phyloP scores from a whole-genome alignment of 2,329 filamentous ascomycete species.

The Amylocarpus encephaloides region DNA sequence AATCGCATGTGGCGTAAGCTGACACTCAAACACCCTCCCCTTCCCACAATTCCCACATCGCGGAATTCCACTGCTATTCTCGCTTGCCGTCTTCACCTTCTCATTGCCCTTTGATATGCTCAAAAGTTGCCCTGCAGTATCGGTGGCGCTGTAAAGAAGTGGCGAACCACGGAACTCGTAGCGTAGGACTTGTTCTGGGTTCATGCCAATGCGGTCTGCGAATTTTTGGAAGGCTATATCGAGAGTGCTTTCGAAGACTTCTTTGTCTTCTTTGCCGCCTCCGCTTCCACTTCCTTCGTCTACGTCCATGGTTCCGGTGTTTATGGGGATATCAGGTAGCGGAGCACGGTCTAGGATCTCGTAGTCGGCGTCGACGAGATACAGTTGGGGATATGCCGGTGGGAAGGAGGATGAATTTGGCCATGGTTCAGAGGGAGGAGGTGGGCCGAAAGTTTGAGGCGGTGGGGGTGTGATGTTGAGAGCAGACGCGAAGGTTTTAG shows the following conservation, averaged over 20 bases:
- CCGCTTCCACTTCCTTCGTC: conserved; percentile 37
- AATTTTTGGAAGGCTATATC: conserved; percentile 76
- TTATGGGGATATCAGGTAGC: conserved; percentile 45
- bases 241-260: conserved; percentile 66
- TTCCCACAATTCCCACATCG: conserved; percentile 71
- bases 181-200: conserved; percentile 74
- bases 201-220: conserved; percentile 69
- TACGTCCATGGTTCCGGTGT: conserved; percentile 41
- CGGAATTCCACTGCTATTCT: conserved; percentile 50
- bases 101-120: conserved; percentile 7
- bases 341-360: conserved; percentile 67
- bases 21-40: conserved; percentile 78
- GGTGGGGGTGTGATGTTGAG: conserved; percentile 61
- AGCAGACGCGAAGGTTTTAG: conserved; percentile 64
- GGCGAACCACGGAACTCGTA: conserved; percentile 71
- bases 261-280: conserved; percentile 55
- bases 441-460: conserved; percentile 31
- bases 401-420: conserved; percentile 61
- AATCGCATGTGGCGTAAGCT: conserved; percentile 87
- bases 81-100: conserved; percentile 20
- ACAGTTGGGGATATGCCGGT: conserved; percentile 65
- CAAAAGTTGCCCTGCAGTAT: conserved; percentile 65
- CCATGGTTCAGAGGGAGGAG: conserved; percentile 62
- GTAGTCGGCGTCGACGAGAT: conserved; percentile 83
- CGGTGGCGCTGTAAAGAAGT: conserved; percentile 73